These are phyloP conservation scores for Periconia macrospinosa DNA, from an alignment of 2,329 filamentous ascomycete genomes.

Conservation along the genomic window DNA sequence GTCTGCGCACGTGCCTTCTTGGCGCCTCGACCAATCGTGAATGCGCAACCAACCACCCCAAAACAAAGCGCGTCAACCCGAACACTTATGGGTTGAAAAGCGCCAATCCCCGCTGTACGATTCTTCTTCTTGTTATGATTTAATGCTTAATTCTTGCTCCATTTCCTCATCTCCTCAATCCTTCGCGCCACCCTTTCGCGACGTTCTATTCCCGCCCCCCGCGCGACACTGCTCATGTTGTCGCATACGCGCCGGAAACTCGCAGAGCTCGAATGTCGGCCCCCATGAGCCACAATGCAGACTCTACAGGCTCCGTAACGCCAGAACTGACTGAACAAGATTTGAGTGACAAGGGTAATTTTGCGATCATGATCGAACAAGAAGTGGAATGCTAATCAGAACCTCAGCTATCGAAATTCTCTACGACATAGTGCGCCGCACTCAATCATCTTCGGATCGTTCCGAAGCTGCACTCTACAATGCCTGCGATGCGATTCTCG, in stretches of 20 bases:
- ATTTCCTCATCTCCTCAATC: constrained; percentile 3
- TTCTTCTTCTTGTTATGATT: neutral
- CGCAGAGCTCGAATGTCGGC: constrained; percentile 37
- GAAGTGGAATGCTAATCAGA: constrained; percentile 9
- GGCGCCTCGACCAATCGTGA: constrained; percentile 12
- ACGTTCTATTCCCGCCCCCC: constrained; percentile 5
- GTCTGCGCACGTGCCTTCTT: constrained; percentile 16
- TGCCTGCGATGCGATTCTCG: constrained; percentile 78
- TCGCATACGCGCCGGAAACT: constrained; percentile 43
- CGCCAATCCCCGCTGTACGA: neutral
- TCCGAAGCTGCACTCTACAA: constrained; percentile 72
- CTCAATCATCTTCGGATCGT: constrained; percentile 63
- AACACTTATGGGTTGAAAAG: constrained; percentile 2
- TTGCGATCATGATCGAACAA: neutral
- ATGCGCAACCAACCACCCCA: constrained; percentile 20
- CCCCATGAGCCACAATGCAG: constrained; percentile 37
- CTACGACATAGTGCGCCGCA: constrained; percentile 73
- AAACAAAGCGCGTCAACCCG: constrained; percentile 32
- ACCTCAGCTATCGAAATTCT: constrained; percentile 73
- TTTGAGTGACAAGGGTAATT: constrained; percentile 39
- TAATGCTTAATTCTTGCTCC: neutral
- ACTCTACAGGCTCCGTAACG: constrained; percentile 32
- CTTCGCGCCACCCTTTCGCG: neutral
- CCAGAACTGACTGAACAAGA: constrained; percentile 43
- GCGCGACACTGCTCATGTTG: constrained; percentile 40